Evolutionary conservation across 768 basidiomycete genomes (phyloP), one percentile per base, ranked within the genome.

Genomic region (Agrocybe praecox): DNA sequence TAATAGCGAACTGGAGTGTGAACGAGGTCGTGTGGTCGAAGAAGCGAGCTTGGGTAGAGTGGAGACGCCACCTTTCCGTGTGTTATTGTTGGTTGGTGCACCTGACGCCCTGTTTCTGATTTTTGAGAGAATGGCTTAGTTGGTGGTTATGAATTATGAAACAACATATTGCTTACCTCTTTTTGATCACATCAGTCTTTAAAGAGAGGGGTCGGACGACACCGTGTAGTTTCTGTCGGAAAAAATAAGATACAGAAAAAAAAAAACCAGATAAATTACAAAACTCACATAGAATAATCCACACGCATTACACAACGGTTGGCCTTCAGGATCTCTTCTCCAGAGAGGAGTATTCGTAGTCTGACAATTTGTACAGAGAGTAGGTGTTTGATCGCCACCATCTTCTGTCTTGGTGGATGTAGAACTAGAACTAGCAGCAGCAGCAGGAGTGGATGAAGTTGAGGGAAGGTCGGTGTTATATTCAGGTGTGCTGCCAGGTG

Each of bases 171-270:
- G 52, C 76, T 21, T 64, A 92, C 92, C 92, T 80, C 78, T 97
- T 98, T 87, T 98, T 97, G 74, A 96, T 97, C 46, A 96, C 90
- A 69, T 98, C 94, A 43, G 96, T 98, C 82, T 97, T 97, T 59
- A 98, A 82, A 36, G 94, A 96, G 61, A 96, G 77, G 8, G 96
- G 96, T 52, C 96, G 84, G 6, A 95, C 92, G 49, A 98, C 95
- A 46, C 94, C 94, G 66, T 98, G 96, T 36, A 98, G 76, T 87
- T 98, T 98, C 92, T 96, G 53, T 36, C 51, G 50, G 48, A 59
- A 61, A 57, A 45, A 45, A 52, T 32, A 19, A 29, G 46, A 53
- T 52, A 34, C 19, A 40, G 17, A 15, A 18, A 36, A 42, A 42
- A 19, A 40, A 29, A 34, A 32, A 9, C 26, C 11, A 29, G n/a